phyloP scores from a whole-genome alignment of 2,329 filamentous ascomycete genomes.

The Beauveria pseudobassiana region DNA sequence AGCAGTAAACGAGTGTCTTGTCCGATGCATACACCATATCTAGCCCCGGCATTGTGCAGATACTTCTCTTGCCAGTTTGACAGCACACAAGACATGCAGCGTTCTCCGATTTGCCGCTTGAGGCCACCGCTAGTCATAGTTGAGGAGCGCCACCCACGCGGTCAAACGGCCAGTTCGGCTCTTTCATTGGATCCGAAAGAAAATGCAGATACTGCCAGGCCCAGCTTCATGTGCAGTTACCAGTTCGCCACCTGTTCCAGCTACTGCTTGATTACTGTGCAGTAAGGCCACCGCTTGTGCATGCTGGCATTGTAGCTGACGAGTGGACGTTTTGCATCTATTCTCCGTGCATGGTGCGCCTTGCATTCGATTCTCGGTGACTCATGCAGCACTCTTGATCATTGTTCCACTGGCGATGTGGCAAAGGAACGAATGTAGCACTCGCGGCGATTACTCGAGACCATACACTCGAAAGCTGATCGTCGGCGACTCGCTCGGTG shows the following conservation, averaged over 20 bases:
- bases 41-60: background rate
- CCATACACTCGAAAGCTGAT: too few relatives aligned
- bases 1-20: background rate
- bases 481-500: too few relatives aligned
- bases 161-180: background rate
- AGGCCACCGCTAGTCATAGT: background rate
- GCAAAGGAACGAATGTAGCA: too few relatives aligned
- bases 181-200: background rate
- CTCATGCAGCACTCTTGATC: background rate
- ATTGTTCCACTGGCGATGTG: background rate
- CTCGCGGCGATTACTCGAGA: too few relatives aligned
- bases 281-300: background rate
- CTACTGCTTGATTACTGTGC: background rate
- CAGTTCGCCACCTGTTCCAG: background rate
- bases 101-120: background rate
- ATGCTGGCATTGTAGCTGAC: background rate
- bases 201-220: background rate
- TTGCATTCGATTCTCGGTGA: background rate
- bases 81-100: slow-evolving; percentile 11
- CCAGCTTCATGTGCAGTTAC: background rate
- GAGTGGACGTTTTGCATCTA: background rate
- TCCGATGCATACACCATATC: background rate
- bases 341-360: background rate
- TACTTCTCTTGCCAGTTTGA: background rate
- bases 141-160: background rate